Conservation (phyloP, 2,329 filamentous ascomycete species). For the Stachybotrys chlorohalonatus region DNA sequence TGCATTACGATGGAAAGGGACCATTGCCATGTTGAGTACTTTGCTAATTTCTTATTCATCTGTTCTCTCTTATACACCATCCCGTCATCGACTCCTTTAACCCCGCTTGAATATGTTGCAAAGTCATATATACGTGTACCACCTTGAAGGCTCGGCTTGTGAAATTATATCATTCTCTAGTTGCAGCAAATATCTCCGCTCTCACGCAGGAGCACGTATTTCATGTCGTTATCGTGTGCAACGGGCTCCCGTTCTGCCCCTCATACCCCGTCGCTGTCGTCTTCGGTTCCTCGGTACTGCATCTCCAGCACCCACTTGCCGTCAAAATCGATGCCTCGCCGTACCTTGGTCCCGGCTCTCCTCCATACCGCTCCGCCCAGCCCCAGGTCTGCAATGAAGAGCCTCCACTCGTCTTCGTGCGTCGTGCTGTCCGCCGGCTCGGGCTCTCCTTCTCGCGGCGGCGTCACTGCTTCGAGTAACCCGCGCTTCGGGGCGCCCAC, state of each 20-base stretch:
- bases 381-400: slow-evolving; percentile 82
- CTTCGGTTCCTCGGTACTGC: slow-evolving; percentile 28
- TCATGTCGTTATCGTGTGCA: too few species aligned
- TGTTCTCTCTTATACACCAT: too few species aligned
- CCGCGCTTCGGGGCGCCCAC: slow-evolving; percentile 84
- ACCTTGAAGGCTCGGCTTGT: too few species aligned
- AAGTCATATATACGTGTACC: too few species aligned
- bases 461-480: slow-evolving; percentile 65
- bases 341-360: slow-evolving; percentile 70
- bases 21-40: too few species aligned
- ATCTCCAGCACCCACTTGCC: slow-evolving; percentile 77
- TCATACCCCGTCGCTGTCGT: slow-evolving; percentile 6
- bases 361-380: slow-evolving; percentile 76
- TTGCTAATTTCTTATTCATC: too few species aligned
- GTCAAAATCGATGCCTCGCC: slow-evolving; percentile 82
- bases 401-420: slow-evolving; percentile 58
- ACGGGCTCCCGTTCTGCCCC: background rate
- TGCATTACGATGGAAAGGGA: too few species aligned
- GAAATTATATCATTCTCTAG: too few species aligned
- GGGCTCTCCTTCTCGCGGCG: slow-evolving; percentile 29
- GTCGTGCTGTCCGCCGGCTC: slow-evolving; percentile 17
- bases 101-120: too few species aligned
- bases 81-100: too few species aligned
- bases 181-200: too few species aligned
- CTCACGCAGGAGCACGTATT: background rate